Conservation (phyloP, 176 grass and related monocot species). For the Puccinellia tenuiflora region DNA sequence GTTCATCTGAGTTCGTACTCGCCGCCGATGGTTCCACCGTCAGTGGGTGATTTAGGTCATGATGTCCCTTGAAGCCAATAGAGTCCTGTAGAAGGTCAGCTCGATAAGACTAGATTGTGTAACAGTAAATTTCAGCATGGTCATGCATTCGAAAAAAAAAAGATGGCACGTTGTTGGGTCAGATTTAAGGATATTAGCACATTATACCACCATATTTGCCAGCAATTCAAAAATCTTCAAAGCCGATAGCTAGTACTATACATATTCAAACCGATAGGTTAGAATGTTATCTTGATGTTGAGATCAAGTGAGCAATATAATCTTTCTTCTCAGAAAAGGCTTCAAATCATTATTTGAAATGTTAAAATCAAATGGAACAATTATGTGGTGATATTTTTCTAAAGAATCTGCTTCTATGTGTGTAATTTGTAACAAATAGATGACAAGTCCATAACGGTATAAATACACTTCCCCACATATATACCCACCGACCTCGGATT, state of each 20-base stretch:
- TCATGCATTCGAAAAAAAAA: neutral
- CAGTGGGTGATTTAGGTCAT: conserved; percentile 14
- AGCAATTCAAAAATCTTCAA: neutral
- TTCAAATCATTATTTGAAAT: neutral
- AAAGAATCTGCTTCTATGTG: neutral
- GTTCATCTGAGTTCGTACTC: conserved; percentile 17
- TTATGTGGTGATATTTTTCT: neutral
- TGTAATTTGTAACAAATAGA: neutral
- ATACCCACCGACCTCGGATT: neutral
- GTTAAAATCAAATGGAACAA: neutral
- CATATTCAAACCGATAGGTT: neutral
- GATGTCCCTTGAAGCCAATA: conserved; percentile 5
- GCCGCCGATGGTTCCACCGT: neutral
- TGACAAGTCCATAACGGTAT: neutral
- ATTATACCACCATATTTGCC: neutral
- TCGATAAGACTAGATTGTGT: neutral
- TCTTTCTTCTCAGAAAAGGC: neutral
- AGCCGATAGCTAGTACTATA: neutral
- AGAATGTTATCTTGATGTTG: neutral
- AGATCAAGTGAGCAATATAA: neutral
- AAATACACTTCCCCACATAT: neutral
- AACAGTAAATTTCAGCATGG: neutral
- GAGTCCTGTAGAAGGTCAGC: neutral
- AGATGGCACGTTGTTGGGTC: neutral
- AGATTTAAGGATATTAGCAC: neutral